Conservation (phyloP, 2,329 filamentous ascomycete species). For the Fusarium pseudocircinatum region DNA sequence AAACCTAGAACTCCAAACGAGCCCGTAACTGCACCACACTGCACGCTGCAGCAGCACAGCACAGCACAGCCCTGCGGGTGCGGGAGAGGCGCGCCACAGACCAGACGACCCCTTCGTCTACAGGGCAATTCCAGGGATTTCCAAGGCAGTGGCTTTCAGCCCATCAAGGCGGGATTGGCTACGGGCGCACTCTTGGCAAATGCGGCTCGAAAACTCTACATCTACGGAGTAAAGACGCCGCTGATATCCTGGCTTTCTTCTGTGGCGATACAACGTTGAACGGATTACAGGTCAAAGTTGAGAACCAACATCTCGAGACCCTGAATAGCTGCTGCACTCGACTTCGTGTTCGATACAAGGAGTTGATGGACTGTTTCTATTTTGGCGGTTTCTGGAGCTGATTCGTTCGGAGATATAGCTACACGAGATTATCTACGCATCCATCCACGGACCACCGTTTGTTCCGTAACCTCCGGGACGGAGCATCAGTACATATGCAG, state of each 20-base stretch:
- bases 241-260: not conserved
- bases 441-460: not conserved
- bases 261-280: constrained; percentile 38
- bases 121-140: not conserved
- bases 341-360: not conserved
- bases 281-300: constrained; percentile 6
- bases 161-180: constrained; percentile 28
- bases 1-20: not conserved
- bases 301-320: not conserved
- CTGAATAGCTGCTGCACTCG: constrained; percentile 2
- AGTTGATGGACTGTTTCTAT: constrained; percentile 13
- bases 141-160: constrained; percentile 25
- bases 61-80: constrained; percentile 5
- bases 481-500: constrained; percentile 30
- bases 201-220: constrained; percentile 34
- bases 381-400: not conserved
- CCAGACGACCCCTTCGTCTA: not conserved
- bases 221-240: not conserved
- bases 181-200: constrained; percentile 25
- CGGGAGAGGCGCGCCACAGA: constrained; percentile 29
- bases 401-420: constrained; percentile 18
- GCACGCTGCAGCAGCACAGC: not conserved
- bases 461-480: constrained; percentile 14
- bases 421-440: constrained; percentile 5
- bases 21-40: not conserved